Evolutionary conservation across 2,329 filamentous ascomycete species (phyloP), one percentile per base, ranked within the genome.

Genomic region (Graphiopsis chlorocephala): DNA sequence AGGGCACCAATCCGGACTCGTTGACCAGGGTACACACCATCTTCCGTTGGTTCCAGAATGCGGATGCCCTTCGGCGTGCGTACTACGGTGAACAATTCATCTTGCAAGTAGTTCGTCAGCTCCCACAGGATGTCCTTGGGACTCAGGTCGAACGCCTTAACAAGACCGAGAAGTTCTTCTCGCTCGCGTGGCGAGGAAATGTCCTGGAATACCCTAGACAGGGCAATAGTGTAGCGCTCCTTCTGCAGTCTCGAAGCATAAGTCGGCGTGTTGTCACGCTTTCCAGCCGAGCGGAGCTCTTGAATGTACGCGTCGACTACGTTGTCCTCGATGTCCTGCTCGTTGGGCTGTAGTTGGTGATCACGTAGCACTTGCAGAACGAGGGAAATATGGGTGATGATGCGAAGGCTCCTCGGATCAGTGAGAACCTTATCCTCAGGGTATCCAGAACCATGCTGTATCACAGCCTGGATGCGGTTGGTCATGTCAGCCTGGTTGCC

Each of bases 281-380:
- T 86, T 35, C 88, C 86, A 17, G 86, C 86, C 55, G 90, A 83
- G 50, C 91, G 87, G 42, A 99, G 80, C 66, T 90, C 88, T 71
- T 90, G 90, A 63, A 96, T 90, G 75, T 98, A 98, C 4, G 87
- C 88, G 0, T 90, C 87, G 61, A 97, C 82, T 55, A 94, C 87
- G 72, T 91, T 92, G 72, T 96, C 90, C 68, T 88, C 85, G 17
- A 83, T 83, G 60, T 81, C 79, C 35, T 79, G 77, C 62, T 77
- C 74, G 23, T 79, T 74, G 11, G 68, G 68, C 33, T 82, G 78
- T 31, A 83, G 80, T 20, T 79, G 73, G 57, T 82, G 81, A 56
- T 81, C 78, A 17, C 82, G 83, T n/a, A 72, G 60, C 7, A 67
- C 79, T 55, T 83, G 84, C 47, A 94, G 83, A 17, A 92, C 81